Evolutionary conservation across 306 rosid genomes (phyloP), one percentile per base, ranked within the genome.

Genomic region (Lithocarpus polystachyus): DNA sequence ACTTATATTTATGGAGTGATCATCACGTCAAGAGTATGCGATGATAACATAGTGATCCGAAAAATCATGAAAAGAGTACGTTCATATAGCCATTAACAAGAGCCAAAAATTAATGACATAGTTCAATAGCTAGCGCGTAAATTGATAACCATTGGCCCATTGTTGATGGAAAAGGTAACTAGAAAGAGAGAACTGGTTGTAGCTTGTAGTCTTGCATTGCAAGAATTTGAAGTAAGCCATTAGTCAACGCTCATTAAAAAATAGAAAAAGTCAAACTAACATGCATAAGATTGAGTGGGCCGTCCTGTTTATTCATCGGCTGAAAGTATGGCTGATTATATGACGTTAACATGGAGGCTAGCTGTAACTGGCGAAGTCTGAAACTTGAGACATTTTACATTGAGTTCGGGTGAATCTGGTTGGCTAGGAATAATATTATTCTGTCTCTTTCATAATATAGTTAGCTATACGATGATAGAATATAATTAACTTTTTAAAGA

Each of bases 1-100:
- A 8, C 12, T 40, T 40, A 40, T 40, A 40, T 0, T 40, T 40
- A 0, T 37, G 0, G 0, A 7, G 11, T 7, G 3, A 37, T 0
- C 11, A 7, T 0, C 0, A 0, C 0, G 2, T 0, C 0, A 35
- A 1, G 0, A 0, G 0, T 6, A 2, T 0, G 0, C 2, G 0
- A 0, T 35, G 6, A 35, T 2, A 35, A 35, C 40, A 6, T 35
- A 35, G 0, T 35, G 2, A 6, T 35, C 40, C 0, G 0, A 35
- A 40, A 40, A 8, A 8, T 40, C 3, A 8, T 40, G 11, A 40
- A 40, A 40, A 40, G 11, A 40, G 3, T 8, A 40, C 0, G 3
- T 8, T 40, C 45, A 8, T 8, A 40, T 8, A 8, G 0, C 40
- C 2, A 8, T 40, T 40, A 40, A 40, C 45, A 40, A 40, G 11